Evolutionary conservation across 176 grass and related monocot species (phyloP).

Genomic region (Elaeis guineensis): DNA sequence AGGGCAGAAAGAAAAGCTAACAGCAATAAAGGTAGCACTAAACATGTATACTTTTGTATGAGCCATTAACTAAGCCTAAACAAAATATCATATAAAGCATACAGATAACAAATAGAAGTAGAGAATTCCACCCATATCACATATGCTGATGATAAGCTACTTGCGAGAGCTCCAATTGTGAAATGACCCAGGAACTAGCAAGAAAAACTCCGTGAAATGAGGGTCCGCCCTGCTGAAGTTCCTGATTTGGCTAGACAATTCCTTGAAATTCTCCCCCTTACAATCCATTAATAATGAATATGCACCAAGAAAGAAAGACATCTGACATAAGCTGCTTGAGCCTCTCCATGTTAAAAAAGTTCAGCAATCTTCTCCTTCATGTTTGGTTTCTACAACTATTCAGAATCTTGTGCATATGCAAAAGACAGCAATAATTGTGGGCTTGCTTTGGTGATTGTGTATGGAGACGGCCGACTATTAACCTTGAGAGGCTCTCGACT

Average conservation of each 20-base stretch:
- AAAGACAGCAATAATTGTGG: constrained; percentile 49
- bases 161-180: constrained; percentile 30
- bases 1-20: background rate
- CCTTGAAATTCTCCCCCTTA: background rate
- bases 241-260: constrained; percentile 10
- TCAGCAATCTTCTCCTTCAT: constrained; percentile 31
- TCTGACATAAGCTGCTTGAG: constrained; percentile 10
- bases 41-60: too few species aligned
- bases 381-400: constrained; percentile 43
- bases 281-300: constrained; percentile 13
- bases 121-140: constrained; percentile 53
- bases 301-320: constrained; percentile 30
- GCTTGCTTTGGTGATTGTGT: constrained; percentile 93
- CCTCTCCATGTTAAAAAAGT: constrained; percentile 29
- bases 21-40: background rate
- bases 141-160: constrained; percentile 28
- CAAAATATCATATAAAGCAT: constrained; percentile 21
- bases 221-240: constrained; percentile 2
- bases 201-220: constrained; percentile 4
- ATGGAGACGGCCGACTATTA: constrained; percentile 56
- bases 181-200: constrained; percentile 30
- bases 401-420: constrained; percentile 51
- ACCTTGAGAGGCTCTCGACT: constrained; percentile 74
- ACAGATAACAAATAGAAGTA: constrained; percentile 36
- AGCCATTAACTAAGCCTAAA: too few species aligned